Evolutionary conservation across 345 rosid species (phyloP), one percentile per base, ranked within the genome.

Genomic region (Citropsis articulata): DNA sequence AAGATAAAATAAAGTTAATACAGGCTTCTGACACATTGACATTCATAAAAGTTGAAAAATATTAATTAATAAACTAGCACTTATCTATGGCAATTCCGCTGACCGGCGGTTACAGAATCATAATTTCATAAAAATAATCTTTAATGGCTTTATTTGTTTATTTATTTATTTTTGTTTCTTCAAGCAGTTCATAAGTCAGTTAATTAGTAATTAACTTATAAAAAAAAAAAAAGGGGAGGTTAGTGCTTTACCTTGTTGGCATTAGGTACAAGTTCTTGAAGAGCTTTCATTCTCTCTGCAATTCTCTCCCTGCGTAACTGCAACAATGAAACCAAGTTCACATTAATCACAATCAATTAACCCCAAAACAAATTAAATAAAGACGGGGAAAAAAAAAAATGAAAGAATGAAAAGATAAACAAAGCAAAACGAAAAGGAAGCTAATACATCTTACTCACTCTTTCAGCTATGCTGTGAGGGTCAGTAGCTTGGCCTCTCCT

Each of bases 401-500:
- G 14, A 50, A 18, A 50, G 56, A 50, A 50, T 50, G 1, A 50
- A 50, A 4, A 5, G 4, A 33, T 0, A 14, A 16, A 16, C 6
- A 50, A 50, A 50, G 1, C 7, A 53, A 7, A 59, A 59, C 62
- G 24, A n/a, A n/a, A 59, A 59, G 12, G 12, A n/a, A 64, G 18
- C 9, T 18, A 33, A 16, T 16, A 30, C 2, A 62, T 5, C 21
- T 50, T 89, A 96, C 99, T 69, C 98, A 96, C 99, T 69, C 99
- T 78, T 80, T 96, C 99, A 66, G 99, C 99, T 28, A 96, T 94
- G 80, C 99, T 96, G 71, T 96, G 99, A 38, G 99, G 99, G 76
- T 94, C 99, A 28, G 99, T 96, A 36, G 99, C 99, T 88, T 96
- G 99, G 71, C 99, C 99, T 85, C 99, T 88, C 77, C 98, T 81